Base-by-base conservation (phyloP, 2,329 filamentous ascomycete species). In the Nothophaeocryptopus gaeumannii region DNA sequence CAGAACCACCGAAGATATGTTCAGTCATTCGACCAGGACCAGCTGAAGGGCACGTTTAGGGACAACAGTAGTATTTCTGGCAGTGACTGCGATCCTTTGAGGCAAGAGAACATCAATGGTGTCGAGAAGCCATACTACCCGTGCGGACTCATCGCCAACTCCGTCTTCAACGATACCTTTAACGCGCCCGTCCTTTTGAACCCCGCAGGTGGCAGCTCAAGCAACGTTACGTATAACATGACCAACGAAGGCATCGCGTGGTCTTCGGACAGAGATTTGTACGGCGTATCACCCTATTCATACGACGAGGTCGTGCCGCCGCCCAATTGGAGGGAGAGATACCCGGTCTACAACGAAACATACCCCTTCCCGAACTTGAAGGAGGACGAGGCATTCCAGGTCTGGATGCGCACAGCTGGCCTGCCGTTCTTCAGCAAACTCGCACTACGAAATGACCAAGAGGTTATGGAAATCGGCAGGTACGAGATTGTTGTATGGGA, bases 1-100 rank as follows among this genome's bases (percentile, higher is more conserved):
- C 93, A 99, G 72, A 99, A 99, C 68, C 93, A 99, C 68, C 86
- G 93, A 58, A 85, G 92, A 70, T 99, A 99, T 62, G 93, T 96
- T 53, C 88, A 89, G 66, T 95, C 89, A 1, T 86, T 95, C 63
- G 86, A 91, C 65, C 79, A 85, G 50, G 78, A 88, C 45, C 93
- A 99, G 71, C 77, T 99, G 45, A 87, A 85, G 58, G 93, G 91
- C 39, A 75, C 83, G 5, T 78, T 77, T 9, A 79, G 87, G 13
- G 74, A 76, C 30, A 79, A 78, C 50, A 61, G 60, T 32, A 78
- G 80, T 2, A 87, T 97, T 59, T 72, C 78, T 30, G 72, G 72
- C 30, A 86, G 89, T 34, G 80, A 85, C 52, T 96, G 91, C 70
- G 82, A 85, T 32, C 91, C 92, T 0, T 78, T 96, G 62, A 53